Conservation (phyloP, 2,329 filamentous ascomycete species). For the Anthostomella pinea region DNA sequence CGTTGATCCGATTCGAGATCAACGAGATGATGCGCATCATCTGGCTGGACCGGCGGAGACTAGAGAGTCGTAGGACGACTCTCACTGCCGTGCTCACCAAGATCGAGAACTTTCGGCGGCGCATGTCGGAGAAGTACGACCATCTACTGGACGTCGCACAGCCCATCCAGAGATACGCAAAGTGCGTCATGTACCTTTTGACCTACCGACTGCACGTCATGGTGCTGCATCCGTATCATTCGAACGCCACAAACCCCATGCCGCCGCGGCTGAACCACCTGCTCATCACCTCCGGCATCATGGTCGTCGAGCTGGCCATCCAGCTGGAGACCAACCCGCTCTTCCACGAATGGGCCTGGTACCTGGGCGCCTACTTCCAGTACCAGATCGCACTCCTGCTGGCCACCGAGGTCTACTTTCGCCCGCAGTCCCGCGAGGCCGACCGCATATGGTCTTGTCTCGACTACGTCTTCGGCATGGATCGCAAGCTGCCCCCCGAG, state of each 20-base stretch:
- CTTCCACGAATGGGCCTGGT: constrained; percentile 66
- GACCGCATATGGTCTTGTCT: constrained; percentile 68
- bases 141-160: constrained; percentile 57
- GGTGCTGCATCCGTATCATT: constrained; percentile 66
- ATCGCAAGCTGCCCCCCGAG: constrained; percentile 47
- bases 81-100: constrained; percentile 64
- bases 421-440: constrained; percentile 54
- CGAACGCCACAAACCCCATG: constrained; percentile 44
- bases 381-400: constrained; percentile 70
- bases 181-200: constrained; percentile 62
- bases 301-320: constrained; percentile 47
- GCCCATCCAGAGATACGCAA: constrained; percentile 62
- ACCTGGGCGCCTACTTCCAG: constrained; percentile 67
- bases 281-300: constrained; percentile 58
- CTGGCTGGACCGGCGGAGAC: constrained; percentile 65
- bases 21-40: constrained; percentile 70
- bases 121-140: constrained; percentile 64
- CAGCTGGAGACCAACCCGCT: constrained; percentile 42
- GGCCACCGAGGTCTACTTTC: constrained; percentile 63
- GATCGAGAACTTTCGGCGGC: constrained; percentile 64
- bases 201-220: constrained; percentile 63
- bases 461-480: constrained; percentile 68
- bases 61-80: constrained; percentile 60
- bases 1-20: constrained; percentile 68
- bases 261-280: constrained; percentile 63